A percentile compares a stretch with the other conserved stretches of the same genome.
Conservation (phyloP, 805 yeast species). For the Cyberlindnera veronae region DNA sequence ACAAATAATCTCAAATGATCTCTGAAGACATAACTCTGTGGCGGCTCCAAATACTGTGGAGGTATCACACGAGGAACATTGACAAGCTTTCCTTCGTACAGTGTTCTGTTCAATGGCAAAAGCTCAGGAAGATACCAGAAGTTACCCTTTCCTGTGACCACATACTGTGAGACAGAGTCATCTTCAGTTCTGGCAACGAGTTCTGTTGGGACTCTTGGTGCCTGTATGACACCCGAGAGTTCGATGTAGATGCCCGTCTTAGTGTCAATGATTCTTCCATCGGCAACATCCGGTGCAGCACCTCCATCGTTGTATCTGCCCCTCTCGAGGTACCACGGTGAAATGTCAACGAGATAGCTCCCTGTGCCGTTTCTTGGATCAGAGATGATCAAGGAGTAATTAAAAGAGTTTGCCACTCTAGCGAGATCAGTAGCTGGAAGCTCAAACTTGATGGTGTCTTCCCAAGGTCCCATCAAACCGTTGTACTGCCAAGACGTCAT, state of each 20-base stretch:
- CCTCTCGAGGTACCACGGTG: conserved; percentile 49
- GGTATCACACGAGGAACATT: conserved; percentile 42
- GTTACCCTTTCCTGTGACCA: conserved; percentile 41
- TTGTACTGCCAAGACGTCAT: conserved; percentile 48
- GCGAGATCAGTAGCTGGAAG: conserved; percentile 46
- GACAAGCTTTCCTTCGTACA: conserved; percentile 55
- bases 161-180: conserved; percentile 22
- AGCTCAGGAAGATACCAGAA: conserved; percentile 46
- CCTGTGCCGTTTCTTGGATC: conserved; percentile 45
- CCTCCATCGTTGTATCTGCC: conserved; percentile 44
- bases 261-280: conserved; percentile 57
- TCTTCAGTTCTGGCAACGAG: conserved; percentile 11
- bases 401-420: conserved; percentile 43
- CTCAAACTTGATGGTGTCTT: conserved; percentile 46
- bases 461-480: conserved; percentile 53
- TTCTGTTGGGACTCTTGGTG: conserved; percentile 24
- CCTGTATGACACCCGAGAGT: conserved; percentile 42
- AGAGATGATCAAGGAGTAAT: conserved; percentile 42
- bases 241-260: conserved; percentile 59
- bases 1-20: conserved; percentile 38
- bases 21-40: conserved; percentile 29
- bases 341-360: conserved; percentile 43
- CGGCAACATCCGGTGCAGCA: conserved; percentile 41
- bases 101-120: conserved; percentile 48
- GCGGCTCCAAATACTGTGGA: conserved; percentile 35